Evolutionary conservation across 2,329 filamentous ascomycete species (phyloP), one percentile per base, ranked within the genome.

Genomic region (Fusarium xyrophilum): DNA sequence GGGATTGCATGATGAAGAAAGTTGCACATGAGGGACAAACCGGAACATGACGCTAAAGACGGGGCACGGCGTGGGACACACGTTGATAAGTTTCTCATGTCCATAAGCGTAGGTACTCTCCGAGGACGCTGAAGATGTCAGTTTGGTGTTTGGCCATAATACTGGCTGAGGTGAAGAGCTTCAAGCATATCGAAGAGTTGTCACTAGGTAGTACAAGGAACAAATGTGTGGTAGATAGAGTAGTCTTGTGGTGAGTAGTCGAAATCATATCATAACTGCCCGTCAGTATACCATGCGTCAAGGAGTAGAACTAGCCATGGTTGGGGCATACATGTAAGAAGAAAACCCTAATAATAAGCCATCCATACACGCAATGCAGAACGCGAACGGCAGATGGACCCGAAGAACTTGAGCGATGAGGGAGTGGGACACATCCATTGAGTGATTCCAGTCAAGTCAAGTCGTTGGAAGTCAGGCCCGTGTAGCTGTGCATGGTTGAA

Each of bases 11-110:
- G 46, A 50, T 25, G 44, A 52, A 52, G 57, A 63, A 50, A 62
- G 60, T 43, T 56, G 59, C 57, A 62, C 64, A 46, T 25, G 61
- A 72, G 67, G 71, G 54, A 72, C 62, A 73, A 72, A 64, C 71
- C 71, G 69, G 71, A 60, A 52, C 13, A 42, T 46, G 56, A 61
- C 55, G 66, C 63, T 68, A 64, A 57, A 55, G 47, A 56, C 40
- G 46, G 36, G 23, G 56, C 55, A 51, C 53, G 21, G 58, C 33
- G 53, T 65, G 68, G 51, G 53, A 50, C 32, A 38, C 33, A 43
- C 50, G 40, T 46, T 28, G 54, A 66, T 53, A 60, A 69, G 61
- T 64, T 69, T 51, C 69, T 64, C 60, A 68, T 54, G 28, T 21
- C 33, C 42, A 33, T 62, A 51, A 46, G 51, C 3, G 23, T 43